Percentiles rank a stretch among this genome's conserved stretches.
phyloP scores from a whole-genome alignment of 1,139 yeast genomes.

The Sporopachydermia cereana region DNA sequence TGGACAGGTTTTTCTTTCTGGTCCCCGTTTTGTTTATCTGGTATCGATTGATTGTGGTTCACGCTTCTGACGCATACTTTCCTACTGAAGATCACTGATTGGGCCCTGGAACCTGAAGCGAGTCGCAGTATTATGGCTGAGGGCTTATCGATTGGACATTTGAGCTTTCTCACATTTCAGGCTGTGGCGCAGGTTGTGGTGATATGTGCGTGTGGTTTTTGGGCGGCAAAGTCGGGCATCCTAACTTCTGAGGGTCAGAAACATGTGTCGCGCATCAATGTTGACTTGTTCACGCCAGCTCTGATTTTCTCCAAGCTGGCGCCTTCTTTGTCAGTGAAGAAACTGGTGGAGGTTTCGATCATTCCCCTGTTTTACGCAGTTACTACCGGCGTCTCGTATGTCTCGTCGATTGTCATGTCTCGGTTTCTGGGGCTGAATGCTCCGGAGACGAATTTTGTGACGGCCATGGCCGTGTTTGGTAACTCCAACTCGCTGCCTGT shows the following conservation, averaged over 20 bases:
- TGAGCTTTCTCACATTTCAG: slow-evolving; percentile 58
- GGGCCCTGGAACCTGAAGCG: too few species aligned
- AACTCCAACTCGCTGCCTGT: slow-evolving; percentile 69
- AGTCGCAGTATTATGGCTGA: too few species aligned
- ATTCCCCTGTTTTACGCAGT: slow-evolving; percentile 64
- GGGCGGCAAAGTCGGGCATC: slow-evolving; percentile 52
- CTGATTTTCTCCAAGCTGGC: slow-evolving; percentile 74
- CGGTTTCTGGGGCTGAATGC: slow-evolving; percentile 38
- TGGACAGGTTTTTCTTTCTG: not conserved
- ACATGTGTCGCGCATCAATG: slow-evolving; percentile 54
- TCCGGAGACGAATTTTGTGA: slow-evolving; percentile 67
- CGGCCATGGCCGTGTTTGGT: slow-evolving; percentile 85
- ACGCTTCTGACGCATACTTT: too few species aligned
- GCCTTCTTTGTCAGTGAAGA: slow-evolving; percentile 53
- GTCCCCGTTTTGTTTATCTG: not conserved
- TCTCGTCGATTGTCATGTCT: slow-evolving; percentile 41
- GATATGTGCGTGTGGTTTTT: slow-evolving; percentile 59
- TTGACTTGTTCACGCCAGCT: slow-evolving; percentile 76
- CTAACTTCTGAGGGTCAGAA: slow-evolving; percentile 53
- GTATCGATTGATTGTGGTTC: too few species aligned
- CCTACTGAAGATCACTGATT: too few species aligned
- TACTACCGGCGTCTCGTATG: slow-evolving; percentile 49
- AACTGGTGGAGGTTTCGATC: slow-evolving; percentile 55
- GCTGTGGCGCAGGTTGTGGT: slow-evolving; percentile 71
- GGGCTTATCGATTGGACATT: slow-evolving; percentile 38